Evolutionary conservation across 768 basidiomycete genomes (phyloP).

Genomic region (Pluteus cervinus): DNA sequence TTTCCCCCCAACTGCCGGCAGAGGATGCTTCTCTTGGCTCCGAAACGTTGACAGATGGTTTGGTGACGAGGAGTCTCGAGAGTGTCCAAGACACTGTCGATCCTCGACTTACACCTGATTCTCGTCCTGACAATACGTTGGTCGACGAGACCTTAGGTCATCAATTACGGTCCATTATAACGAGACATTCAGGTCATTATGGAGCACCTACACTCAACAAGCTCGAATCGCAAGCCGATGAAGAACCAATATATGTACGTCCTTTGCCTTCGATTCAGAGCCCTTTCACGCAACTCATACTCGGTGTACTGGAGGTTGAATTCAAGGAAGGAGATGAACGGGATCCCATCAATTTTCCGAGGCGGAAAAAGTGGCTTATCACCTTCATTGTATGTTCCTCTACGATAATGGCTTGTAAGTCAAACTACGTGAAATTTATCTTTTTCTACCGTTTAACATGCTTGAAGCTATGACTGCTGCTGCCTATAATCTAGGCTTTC

Average conservation of each 20-base stretch:
- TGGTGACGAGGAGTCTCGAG: slow-evolving; percentile 21
- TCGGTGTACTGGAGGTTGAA: too few relatives aligned
- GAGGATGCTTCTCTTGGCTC: too few relatives aligned
- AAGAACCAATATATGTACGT: slow-evolving; percentile 16
- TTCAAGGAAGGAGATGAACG: slow-evolving; percentile 30
- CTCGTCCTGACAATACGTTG: slow-evolving; percentile 22
- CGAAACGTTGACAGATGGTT: slow-evolving; percentile 12
- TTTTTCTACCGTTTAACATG: too few relatives aligned
- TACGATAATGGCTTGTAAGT: slow-evolving; percentile 41
- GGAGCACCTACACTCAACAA: slow-evolving; percentile 1
- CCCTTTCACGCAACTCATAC: not conserved
- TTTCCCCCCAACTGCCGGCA: too few relatives aligned
- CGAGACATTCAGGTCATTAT: not conserved
- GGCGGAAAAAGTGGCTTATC: slow-evolving; percentile 17
- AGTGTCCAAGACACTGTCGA: slow-evolving; percentile 30
- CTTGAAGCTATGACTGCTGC: slow-evolving; percentile 49
- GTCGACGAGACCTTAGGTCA: slow-evolving; percentile 26
- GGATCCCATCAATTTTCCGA: slow-evolving; percentile 34
- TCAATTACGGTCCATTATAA: slow-evolving; percentile 13
- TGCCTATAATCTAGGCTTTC: slow-evolving; percentile 49
- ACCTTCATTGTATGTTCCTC: slow-evolving; percentile 40
- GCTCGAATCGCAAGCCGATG: not conserved
- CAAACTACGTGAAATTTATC: too few relatives aligned
- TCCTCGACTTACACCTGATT: slow-evolving; percentile 26
- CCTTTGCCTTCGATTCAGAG: not conserved